Evolutionary conservation across 352 stramenopile species (phyloP).

Genomic region (Phytophthora macrochlamydospora): DNA sequence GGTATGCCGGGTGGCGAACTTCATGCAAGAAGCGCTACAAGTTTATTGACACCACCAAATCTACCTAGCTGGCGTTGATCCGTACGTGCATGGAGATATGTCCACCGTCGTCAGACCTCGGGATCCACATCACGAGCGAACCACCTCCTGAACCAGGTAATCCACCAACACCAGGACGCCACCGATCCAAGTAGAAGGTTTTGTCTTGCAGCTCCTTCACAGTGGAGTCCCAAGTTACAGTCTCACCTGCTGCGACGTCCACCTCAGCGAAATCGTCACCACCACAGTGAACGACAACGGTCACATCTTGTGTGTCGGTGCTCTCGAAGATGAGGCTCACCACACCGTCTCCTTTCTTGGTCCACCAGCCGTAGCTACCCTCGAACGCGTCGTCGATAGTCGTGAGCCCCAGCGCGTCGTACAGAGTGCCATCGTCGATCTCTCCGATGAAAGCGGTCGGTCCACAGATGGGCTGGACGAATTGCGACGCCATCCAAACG

Average conservation of each 20-base stretch:
- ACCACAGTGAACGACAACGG: slow-evolving; percentile 29
- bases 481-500: slow-evolving; percentile 45
- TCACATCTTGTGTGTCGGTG: slow-evolving; percentile 29
- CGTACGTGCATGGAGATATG: slow-evolving; percentile 38
- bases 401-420: slow-evolving; percentile 27
- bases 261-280: slow-evolving; percentile 42
- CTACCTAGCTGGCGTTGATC: slow-evolving; percentile 44
- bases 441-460: slow-evolving; percentile 49
- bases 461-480: slow-evolving; percentile 59
- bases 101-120: slow-evolving; percentile 25
- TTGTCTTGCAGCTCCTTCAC: slow-evolving; percentile 47
- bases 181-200: slow-evolving; percentile 59
- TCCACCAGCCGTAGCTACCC: slow-evolving; percentile 47
- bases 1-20: no score
- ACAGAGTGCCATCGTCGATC: slow-evolving; percentile 47
- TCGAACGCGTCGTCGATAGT: slow-evolving; percentile 45
- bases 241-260: slow-evolving; percentile 35
- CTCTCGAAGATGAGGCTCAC: slow-evolving; percentile 46
- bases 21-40: background rate
- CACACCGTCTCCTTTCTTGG: slow-evolving; percentile 36
- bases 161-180: slow-evolving; percentile 44
- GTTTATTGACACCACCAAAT: background rate
- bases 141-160: slow-evolving; percentile 28
- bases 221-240: slow-evolving; percentile 37
- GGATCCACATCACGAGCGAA: slow-evolving; percentile 49